These are phyloP conservation scores for Ilyonectria robusta DNA, from an alignment of 2,329 filamentous ascomycete species.

Conservation along the genomic window DNA sequence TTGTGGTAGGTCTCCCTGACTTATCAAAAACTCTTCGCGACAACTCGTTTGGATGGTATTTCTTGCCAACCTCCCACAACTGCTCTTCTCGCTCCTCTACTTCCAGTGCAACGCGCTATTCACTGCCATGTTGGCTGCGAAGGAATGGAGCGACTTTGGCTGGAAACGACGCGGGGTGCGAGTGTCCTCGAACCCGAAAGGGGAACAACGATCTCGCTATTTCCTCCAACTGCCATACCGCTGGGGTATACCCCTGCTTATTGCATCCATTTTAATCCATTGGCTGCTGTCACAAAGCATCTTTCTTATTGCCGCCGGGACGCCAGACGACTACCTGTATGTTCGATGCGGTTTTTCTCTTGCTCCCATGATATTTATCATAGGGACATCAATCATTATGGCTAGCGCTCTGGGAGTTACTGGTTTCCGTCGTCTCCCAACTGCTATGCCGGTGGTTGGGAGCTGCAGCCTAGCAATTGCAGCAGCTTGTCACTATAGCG, in stretches of 20 bases:
- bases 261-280: conserved; percentile 15
- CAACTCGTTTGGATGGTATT: not conserved
- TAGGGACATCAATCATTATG: not conserved
- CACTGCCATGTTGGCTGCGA: conserved; percentile 25
- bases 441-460: conserved; percentile 12
- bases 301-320: conserved; percentile 11
- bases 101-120: conserved; percentile 25
- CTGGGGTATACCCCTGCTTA: conserved; percentile 13
- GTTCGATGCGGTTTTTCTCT: conserved; percentile 27
- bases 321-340: not conserved
- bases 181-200: conserved; percentile 12
- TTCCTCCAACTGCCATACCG: conserved; percentile 31
- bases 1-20: not conserved
- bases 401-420: not conserved
- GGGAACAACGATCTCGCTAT: conserved; percentile 24
- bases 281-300: conserved; percentile 30
- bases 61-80: conserved; percentile 23
- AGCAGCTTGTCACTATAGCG: conserved; percentile 24
- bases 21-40: not conserved
- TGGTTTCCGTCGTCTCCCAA: not conserved
- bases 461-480: conserved; percentile 31
- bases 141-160: conserved; percentile 30
- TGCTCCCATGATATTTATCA: conserved; percentile 8
- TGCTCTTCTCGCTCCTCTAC: conserved; percentile 27
- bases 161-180: conserved; percentile 8